Base-by-base conservation (phyloP, 2,329 filamentous ascomycete species). In the Neonectria coccinea region DNA sequence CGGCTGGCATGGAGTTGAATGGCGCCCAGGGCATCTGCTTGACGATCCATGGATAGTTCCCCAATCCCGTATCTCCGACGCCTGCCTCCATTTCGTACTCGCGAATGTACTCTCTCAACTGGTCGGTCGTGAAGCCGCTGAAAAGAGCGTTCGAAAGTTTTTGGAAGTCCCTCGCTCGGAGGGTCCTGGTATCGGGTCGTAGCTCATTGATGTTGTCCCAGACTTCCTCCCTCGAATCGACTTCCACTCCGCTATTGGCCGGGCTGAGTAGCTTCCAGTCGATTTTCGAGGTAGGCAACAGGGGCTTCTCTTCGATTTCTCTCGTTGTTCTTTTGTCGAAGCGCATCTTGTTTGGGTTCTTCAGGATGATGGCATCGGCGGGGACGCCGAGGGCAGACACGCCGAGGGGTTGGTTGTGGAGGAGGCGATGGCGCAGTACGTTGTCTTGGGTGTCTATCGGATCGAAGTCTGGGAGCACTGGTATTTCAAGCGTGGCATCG, bases 191-290 rank as follows among this genome's bases (percentile, higher is more conserved):
- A 6, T 79, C 77, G 1, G 86, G 86, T 41, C 79, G 79, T 36
- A 88, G 70, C 59, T 82, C 81, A 33, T 87, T 77, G 18, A 89
- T 82, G 62, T 85, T 84, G 4, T 75, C 71, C 53, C 79, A 72
- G 2, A 82, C 75, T 45, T 86, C 81, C 18, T 79, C 74, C 2
- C 66, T 55, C 1, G 69, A 29, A 2, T 64, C 74, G 1, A 74
- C 65, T 3, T 76, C 71, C 3, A 67, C 66, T 2, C 65, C 68
- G 31, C 78, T 70, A 10, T 71, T 68, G 1, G 74, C 66, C 4
- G 62, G 60, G 6, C 81, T 59, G 6, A 81, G 45, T 18, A 70
- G 67, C 57, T 79, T 69, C 65, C 82, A 77, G 16, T 78, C 73
- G 1, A 78, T 51, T 3, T 71, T 67, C 22, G 51, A 53, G 7